These are phyloP conservation scores for Verticillium zaregamsianum DNA, from an alignment of 2,329 filamentous ascomycete species.

Conservation along the genomic window DNA sequence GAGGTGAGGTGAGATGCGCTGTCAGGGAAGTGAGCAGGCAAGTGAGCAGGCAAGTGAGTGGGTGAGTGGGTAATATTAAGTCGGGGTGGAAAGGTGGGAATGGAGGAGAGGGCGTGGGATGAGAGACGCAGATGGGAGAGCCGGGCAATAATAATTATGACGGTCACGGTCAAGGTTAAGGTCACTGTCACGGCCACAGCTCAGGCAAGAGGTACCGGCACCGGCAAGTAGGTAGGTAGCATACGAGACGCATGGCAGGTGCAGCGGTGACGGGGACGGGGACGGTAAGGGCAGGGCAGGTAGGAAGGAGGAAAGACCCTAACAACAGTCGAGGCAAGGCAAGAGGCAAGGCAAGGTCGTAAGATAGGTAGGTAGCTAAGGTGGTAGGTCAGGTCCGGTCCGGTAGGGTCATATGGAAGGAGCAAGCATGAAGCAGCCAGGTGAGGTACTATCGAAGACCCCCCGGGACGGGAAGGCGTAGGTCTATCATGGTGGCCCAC, in stretches of 20 bases:
- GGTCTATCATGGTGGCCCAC: not conserved
- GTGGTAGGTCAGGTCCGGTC: too few species aligned
- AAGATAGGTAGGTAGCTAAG: not conserved
- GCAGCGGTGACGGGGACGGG: not conserved
- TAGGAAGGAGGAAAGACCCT: not conserved
- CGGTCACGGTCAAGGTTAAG: not conserved
- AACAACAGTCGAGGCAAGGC: not conserved
- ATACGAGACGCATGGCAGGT: not conserved
- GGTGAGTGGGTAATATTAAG: not conserved
- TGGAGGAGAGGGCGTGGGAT: slow-evolving; percentile 11
- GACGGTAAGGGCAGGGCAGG: not conserved
- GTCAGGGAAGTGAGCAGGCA: not conserved
- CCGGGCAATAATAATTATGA: not conserved
- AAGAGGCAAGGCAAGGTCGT: slow-evolving; percentile 3
- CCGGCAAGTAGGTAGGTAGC: not conserved
- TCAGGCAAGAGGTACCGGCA: not conserved
- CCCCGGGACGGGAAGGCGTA: not conserved
- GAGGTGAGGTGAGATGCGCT: not conserved
- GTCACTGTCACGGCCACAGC: not conserved
- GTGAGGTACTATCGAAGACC: not conserved
- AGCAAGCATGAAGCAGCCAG: slow-evolving; percentile 12
- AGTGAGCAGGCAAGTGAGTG: not conserved
- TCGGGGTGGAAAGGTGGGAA: slow-evolving; percentile 5
- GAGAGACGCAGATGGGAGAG: slow-evolving; percentile 1
- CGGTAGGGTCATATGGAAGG: not conserved